Evolutionary conservation across 106 monocot genomes (phyloP).

Genomic region (Platanthera zijinensis): DNA sequence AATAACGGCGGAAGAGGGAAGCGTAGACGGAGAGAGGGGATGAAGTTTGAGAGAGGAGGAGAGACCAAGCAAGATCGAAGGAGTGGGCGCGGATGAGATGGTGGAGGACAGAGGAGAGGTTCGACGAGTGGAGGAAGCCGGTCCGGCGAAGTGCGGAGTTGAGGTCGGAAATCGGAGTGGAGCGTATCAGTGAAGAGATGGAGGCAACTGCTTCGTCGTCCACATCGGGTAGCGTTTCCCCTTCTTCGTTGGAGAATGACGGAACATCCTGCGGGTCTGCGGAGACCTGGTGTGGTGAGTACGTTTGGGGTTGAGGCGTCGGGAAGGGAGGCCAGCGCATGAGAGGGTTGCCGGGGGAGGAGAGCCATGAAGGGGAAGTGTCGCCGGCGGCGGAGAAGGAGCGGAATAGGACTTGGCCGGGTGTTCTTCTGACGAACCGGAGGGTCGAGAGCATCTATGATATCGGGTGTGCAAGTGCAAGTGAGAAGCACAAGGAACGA

Average conservation of each 20-base stretch:
- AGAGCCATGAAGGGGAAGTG: conserved; percentile 13
- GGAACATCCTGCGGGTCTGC: too few species aligned
- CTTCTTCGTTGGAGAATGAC: background rate
- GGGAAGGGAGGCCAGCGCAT: conserved; percentile 13
- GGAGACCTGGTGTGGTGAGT: background rate
- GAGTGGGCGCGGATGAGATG: conserved; percentile 25
- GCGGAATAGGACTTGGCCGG: background rate
- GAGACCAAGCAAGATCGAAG: conserved; percentile 46
- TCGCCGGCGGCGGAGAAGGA: background rate
- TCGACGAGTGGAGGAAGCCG: conserved; percentile 8
- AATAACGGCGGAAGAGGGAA: conserved; percentile 51
- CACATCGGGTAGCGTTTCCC: background rate
- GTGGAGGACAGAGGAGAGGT: conserved; percentile 23
- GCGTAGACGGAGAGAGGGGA: conserved; percentile 29
- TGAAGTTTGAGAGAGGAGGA: conserved; percentile 29
- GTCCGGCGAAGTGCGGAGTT: conserved; percentile 9
- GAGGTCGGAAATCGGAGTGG: background rate
- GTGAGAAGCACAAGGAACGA: too few species aligned
- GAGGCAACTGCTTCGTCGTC: background rate
- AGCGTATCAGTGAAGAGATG: conserved; percentile 10
- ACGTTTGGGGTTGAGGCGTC: background rate
- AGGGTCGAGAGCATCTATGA: background rate
- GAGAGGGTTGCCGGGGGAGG: conserved; percentile 22
- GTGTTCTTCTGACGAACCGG: background rate
- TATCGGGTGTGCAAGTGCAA: too few species aligned